These are phyloP conservation scores for Cryphonectria parasitica DNA, from an alignment of 2,329 filamentous ascomycete genomes.

Conservation along the genomic window DNA sequence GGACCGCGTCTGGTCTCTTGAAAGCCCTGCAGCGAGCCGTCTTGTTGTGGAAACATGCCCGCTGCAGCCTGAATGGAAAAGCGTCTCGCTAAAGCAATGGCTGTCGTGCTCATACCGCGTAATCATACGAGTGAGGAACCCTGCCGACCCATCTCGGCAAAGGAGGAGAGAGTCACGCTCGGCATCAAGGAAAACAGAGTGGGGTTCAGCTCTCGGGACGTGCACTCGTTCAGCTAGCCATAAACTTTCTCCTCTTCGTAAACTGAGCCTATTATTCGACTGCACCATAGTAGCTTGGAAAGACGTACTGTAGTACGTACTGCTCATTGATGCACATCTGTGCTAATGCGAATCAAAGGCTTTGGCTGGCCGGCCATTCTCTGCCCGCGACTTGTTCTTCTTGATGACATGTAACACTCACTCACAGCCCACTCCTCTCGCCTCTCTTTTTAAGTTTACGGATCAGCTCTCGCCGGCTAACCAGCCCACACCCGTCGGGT, in stretches of 20 bases:
- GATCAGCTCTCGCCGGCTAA: constrained; percentile 55
- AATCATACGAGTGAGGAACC: neutral
- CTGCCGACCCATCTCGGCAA: neutral
- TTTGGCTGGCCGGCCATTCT: neutral
- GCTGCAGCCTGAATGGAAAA: neutral
- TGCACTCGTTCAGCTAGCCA: neutral
- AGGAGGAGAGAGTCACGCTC: too few relatives aligned
- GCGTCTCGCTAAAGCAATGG: too few relatives aligned
- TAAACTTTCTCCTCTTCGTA: neutral
- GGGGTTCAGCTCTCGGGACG: neutral
- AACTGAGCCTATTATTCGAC: too few relatives aligned
- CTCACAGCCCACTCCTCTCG: too few relatives aligned
- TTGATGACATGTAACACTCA: neutral
- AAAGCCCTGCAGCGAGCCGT: neutral
- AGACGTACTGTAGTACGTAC: neutral
- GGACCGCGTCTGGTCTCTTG: neutral
- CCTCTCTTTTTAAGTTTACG: constrained; percentile 31
- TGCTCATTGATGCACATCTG: neutral
- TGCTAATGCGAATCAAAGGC: too few relatives aligned
- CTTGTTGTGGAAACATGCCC: neutral
- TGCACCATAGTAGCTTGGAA: neutral
- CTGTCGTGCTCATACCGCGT: neutral
- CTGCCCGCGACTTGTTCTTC: neutral
- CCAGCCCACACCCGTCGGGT: constrained; percentile 62
- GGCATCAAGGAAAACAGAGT: neutral